phyloP scores from a whole-genome alignment of 345 rosid species.

The Eucalyptus tenuipes region DNA sequence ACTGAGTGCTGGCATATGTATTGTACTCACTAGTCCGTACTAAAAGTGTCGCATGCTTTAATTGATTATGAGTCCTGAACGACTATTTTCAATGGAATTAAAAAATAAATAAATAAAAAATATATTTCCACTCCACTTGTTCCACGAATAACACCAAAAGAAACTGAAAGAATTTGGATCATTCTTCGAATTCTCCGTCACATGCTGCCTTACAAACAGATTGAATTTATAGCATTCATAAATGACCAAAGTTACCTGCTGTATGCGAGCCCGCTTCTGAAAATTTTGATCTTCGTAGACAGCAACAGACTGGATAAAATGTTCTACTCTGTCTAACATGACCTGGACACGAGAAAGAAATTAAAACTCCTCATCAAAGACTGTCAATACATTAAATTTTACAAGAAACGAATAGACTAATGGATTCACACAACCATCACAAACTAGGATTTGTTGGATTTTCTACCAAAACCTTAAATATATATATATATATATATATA shows the following conservation, averaged over 20 bases:
- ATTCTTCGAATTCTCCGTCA: not conserved
- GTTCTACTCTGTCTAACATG: slow-evolving; percentile 67
- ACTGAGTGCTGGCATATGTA: not conserved
- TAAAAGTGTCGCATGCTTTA: not conserved
- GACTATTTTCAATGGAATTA: not conserved
- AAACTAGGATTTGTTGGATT: not conserved
- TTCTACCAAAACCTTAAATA: not conserved
- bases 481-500: no score
- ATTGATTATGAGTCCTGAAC: not conserved
- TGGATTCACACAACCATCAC: not conserved
- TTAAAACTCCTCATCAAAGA: not conserved
- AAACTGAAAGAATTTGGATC: not conserved
- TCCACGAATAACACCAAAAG: not conserved
- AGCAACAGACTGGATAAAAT: slow-evolving; percentile 78
- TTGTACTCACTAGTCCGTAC: not conserved
- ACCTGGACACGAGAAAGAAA: slow-evolving; percentile 26
- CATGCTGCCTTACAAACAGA: not conserved
- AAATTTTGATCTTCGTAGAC: slow-evolving; percentile 83
- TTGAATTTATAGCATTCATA: not conserved
- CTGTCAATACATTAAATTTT: not conserved
- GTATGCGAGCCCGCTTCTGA: slow-evolving; percentile 89
- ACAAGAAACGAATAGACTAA: not conserved
- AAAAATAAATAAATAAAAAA: not conserved
- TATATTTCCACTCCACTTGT: not conserved
- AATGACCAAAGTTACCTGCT: slow-evolving; percentile 31